phyloP scores from a whole-genome alignment of 257 asterid genomes.

The Nicotiana benthamiana region DNA sequence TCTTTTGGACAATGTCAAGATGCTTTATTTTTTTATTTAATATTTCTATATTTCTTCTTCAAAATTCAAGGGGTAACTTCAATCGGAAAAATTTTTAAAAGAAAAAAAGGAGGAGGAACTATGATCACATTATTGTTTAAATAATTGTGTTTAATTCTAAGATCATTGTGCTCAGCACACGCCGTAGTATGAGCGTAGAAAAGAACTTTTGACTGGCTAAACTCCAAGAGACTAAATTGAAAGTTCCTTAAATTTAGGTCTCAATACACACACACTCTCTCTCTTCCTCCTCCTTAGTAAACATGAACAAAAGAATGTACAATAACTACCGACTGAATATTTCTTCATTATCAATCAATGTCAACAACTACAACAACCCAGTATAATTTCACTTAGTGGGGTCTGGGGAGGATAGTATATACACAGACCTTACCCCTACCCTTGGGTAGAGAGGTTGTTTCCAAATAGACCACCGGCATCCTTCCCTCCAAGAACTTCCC shows the following conservation, averaged over 20 bases:
- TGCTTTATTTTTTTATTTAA: neutral
- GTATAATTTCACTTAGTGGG: too few relatives aligned
- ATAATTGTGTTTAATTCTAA: too few relatives aligned
- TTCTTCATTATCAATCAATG: too few relatives aligned
- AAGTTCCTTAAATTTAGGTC: neutral
- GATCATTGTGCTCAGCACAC: neutral
- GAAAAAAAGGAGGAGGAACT: too few relatives aligned
- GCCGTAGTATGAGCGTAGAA: neutral
- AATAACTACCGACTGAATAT: too few relatives aligned
- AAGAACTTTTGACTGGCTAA: neutral
- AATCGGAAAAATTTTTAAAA: neutral
- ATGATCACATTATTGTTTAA: too few relatives aligned
- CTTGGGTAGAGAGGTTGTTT: too few relatives aligned
- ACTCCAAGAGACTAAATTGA: neutral
- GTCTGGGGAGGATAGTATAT: too few relatives aligned
- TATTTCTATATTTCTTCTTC: neutral
- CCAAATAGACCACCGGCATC: too few relatives aligned
- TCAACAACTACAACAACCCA: too few relatives aligned
- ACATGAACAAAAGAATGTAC: neutral
- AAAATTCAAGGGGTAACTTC: neutral
- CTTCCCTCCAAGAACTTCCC: too few relatives aligned
- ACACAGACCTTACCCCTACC: too few relatives aligned
- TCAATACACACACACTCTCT: neutral
- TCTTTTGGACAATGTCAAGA: neutral
- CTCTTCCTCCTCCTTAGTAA: neutral